These are phyloP conservation scores for Hamamelis virginiana DNA, from an alignment of 164 flowering plant species.

Conservation along the genomic window DNA sequence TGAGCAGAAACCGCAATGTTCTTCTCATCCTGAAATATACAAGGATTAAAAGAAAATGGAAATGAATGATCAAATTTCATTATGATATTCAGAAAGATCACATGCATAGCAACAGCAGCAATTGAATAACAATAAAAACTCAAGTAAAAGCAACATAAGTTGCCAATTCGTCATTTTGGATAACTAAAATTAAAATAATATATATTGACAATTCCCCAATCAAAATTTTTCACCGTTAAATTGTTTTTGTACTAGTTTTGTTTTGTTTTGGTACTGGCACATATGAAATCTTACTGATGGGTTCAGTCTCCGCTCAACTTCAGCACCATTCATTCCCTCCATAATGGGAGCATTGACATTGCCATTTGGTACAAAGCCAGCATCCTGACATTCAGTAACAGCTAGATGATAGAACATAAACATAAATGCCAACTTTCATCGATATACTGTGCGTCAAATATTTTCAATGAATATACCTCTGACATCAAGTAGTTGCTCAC, in stretches of 20 bases:
- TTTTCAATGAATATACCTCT: conserved; percentile 53
- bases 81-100: neutral
- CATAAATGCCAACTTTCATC: neutral
- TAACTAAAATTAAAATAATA: neutral
- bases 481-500: conserved; percentile 77
- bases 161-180: neutral
- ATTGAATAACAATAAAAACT: neutral
- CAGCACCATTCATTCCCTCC: conserved; percentile 78
- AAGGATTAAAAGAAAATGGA: neutral
- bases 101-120: neutral
- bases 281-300: conserved; percentile 34
- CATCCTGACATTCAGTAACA: conserved; percentile 48
- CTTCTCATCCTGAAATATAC: conserved; percentile 51
- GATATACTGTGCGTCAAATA: neutral
- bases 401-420: conserved; percentile 4
- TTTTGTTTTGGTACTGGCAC: conserved; percentile 7
- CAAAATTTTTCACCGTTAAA: neutral
- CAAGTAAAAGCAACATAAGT: neutral
- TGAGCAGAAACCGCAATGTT: conserved; percentile 25
- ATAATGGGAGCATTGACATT: conserved; percentile 44
- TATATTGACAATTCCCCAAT: neutral
- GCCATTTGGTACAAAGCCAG: conserved; percentile 61
- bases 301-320: conserved; percentile 61
- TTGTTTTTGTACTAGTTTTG: neutral
- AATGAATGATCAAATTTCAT: neutral